Evolutionary conservation across 129 eudicot genomes (phyloP), one percentile per base, ranked within the genome.

Genomic region (Saposhnikovia divaricata): DNA sequence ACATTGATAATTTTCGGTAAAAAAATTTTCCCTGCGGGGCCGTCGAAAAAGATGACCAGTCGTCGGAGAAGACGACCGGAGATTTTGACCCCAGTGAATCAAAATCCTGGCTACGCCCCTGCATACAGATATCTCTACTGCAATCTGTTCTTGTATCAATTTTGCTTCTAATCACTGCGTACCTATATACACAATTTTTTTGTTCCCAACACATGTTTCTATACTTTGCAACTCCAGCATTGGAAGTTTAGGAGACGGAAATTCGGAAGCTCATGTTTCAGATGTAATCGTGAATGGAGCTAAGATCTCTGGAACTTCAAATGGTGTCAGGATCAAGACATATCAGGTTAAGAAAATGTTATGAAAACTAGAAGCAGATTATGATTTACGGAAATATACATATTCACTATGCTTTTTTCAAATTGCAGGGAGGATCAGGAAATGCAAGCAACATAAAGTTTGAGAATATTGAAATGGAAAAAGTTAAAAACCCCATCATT

Each of bases 281-380:
- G 86, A 90, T 82, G 83, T 95, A 11, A 80, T n/a, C 8, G 84
- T 95, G 43, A 80, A 90, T 69, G 88, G 99, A 51, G 97, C 93
- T 57, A 78, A 71, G 10, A 81, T 95, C 69, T 79, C 83, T 63
- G 89, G 95, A 81, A 90, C 97, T 44, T 81, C 92, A 39, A 95
- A 92, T 77, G 97, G 99, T 48, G 88, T 95, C 66, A 83, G 99
- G 81, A 95, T 95, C 73, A 95, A 95, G 85, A 90, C 99, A 75
- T 92, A 93, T 89, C 93, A 90, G 90, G 99, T 95, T 77, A n/a
- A 44, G 0, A 0, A 10, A 1, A 59, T 23, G 28, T 10, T n/a
- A 59, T 6, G 68, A n/a, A 3, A 59, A n/a, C 68, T n/a, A n/a
- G 9, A 23, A 59, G 9, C 34, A 59, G 68, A 23, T 23, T 59